Percentiles rank a stretch among this genome's conserved stretches.
These are phyloP conservation scores for Pseudogymnoascus sp. DNA, from an alignment of 2,329 filamentous ascomycete species.

Conservation along the genomic window DNA sequence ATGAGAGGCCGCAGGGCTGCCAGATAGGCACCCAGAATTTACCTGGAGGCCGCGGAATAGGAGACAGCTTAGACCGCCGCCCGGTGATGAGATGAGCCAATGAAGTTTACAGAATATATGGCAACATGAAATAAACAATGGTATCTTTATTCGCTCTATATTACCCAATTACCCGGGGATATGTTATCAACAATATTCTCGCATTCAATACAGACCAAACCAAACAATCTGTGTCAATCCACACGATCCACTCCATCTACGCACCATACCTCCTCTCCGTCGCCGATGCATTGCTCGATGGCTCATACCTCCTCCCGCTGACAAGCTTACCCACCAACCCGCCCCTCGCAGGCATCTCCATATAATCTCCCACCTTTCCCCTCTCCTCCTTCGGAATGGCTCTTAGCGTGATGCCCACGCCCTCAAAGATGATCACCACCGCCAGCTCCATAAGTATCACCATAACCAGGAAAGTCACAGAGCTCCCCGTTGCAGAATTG, in stretches of 20 bases:
- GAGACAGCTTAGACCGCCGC: not conserved
- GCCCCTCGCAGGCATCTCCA: not conserved
- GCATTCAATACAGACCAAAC: not conserved
- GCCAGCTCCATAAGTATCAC: constrained; percentile 42
- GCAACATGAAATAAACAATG: not conserved
- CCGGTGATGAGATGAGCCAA: not conserved
- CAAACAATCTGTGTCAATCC: not conserved
- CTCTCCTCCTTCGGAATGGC: constrained; percentile 16
- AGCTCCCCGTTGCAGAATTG: constrained; percentile 33
- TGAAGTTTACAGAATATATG: not conserved
- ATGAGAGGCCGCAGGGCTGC: not conserved
- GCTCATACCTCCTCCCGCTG: not conserved
- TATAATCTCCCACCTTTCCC: not conserved
- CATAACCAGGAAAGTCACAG: constrained; percentile 37
- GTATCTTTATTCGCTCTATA: not conserved
- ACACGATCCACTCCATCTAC: not conserved
- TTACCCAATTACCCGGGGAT: not conserved
- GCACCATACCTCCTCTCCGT: not conserved
- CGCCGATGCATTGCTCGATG: not conserved
- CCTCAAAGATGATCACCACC: constrained; percentile 36
- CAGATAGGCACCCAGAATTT: too few species aligned
- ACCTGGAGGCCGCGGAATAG: not conserved
- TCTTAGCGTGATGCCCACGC: constrained; percentile 33
- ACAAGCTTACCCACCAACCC: not conserved
- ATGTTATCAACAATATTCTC: not conserved